These are phyloP conservation scores for Penicillium sp. DNA, from an alignment of 2,329 filamentous ascomycete species.

Conservation along the genomic window DNA sequence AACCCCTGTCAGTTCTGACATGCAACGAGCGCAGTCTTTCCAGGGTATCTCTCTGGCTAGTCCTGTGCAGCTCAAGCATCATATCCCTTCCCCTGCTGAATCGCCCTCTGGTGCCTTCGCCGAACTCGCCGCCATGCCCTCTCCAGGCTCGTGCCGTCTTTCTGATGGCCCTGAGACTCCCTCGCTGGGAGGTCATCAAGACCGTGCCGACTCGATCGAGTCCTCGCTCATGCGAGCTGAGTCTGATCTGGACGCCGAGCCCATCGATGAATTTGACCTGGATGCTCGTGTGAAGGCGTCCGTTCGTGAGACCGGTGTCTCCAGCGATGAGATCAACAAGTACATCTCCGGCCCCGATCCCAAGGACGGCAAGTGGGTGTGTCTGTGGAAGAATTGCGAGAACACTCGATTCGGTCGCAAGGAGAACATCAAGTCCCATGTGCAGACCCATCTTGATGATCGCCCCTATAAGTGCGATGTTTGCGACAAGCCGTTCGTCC, in stretches of 20 bases:
- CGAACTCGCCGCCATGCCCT: constrained; percentile 51
- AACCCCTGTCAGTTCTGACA: constrained; percentile 39
- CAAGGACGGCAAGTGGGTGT: constrained; percentile 76
- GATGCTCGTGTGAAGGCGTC: constrained; percentile 61
- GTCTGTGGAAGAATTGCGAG: constrained; percentile 71
- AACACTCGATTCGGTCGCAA: constrained; percentile 90
- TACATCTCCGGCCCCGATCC: constrained; percentile 74
- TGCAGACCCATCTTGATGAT: constrained; percentile 96
- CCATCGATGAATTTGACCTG: constrained; percentile 52
- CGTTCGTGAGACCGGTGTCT: constrained; percentile 78
- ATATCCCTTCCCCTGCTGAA: constrained; percentile 51
- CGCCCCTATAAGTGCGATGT: constrained; percentile 91
- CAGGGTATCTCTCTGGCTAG: constrained; percentile 46
- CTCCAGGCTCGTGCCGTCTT: constrained; percentile 24
- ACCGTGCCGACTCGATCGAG: constrained; percentile 21
- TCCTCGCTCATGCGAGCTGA: constrained; percentile 36
- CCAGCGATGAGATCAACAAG: constrained; percentile 76
- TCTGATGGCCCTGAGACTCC: constrained; percentile 33
- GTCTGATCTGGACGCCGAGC: constrained; percentile 46
- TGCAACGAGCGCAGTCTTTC: constrained; percentile 49
- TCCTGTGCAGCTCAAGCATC: constrained; percentile 40
- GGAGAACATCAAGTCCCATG: constrained; percentile 98
- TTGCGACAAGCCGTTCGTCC: constrained; percentile 93
- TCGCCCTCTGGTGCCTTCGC: constrained; percentile 57
- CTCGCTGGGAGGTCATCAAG: constrained; percentile 22